Evolutionary conservation across 805 yeast genomes (phyloP), one percentile per base, ranked within the genome.

Genomic region (Lipomyces japonicus): DNA sequence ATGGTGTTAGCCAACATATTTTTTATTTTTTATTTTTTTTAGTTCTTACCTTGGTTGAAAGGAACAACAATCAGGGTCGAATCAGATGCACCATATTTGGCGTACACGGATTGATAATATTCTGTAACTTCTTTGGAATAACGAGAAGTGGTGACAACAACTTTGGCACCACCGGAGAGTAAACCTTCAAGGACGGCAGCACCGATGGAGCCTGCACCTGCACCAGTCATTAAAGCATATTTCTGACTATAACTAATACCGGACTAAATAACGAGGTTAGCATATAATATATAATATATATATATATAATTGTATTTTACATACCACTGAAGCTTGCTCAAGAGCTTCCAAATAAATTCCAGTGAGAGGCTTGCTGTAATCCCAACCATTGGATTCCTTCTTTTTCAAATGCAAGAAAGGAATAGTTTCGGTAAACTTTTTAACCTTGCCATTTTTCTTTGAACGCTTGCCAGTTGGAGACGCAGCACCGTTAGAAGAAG

Each of bases 141-240:
- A 71, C 96, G 80, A 24, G 96, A 89, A 46, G 99, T 93, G 42
- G 99, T 93, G 50, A 91, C 96, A 66, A 93, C 75, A 62, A 90
- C 97, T 70, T 85, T 87, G 42, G 98, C 97, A 76, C 99, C 99
- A 73, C 98, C 98, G 65, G 91, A 82, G 49, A 93, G 76, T 67
- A 93, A 76, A 59, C 98, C 98, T 74, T 87, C 95, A 67, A 93
- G 77, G 61, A 93, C 80, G 71, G 93, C 96, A 55, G 96, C 96
- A 74, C 97, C 98, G 66, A 93, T 93, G 44, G 98, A 93, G 48
- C 97, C 98, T 42, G 87, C 90, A 76, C 98, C 98, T 44, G 97
- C 97, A 77, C 98, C 98, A 42, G 98, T 93, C 60, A 93, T 76
- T 64, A 93, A 79, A 45, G 90, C 96, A 61, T 82, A 82, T 71